A percentile compares a stretch with the other conserved stretches of the same genome.
These are phyloP conservation scores for Colletotrichum lindemuthianum DNA, from an alignment of 2,329 filamentous ascomycete species.

Conservation along the genomic window DNA sequence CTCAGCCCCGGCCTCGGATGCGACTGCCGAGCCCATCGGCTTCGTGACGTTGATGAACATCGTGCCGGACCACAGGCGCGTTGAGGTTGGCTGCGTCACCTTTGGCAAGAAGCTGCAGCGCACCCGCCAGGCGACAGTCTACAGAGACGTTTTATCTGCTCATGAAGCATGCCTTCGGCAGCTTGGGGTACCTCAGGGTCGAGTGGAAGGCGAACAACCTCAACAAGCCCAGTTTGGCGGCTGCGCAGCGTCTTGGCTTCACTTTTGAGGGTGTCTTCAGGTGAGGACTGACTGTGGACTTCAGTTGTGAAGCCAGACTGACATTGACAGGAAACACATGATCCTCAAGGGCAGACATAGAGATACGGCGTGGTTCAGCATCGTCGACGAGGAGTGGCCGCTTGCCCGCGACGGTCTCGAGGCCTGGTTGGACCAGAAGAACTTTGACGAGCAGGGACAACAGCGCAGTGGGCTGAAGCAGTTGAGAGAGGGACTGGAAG, in stretches of 20 bases:
- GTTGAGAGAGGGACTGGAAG: constrained; percentile 37
- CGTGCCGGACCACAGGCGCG: constrained; percentile 54
- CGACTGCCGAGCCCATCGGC: constrained; percentile 50
- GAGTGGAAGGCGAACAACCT: constrained; percentile 73
- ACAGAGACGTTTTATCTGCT: constrained; percentile 69
- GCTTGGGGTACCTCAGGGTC: constrained; percentile 63
- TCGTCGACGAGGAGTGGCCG: constrained; percentile 69
- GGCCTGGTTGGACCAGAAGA: constrained; percentile 62
- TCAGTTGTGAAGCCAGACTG: neutral
- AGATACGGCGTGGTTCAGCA: constrained; percentile 70
- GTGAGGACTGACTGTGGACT: constrained; percentile 33
- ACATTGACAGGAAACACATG: constrained; percentile 61
- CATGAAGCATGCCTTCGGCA: constrained; percentile 62
- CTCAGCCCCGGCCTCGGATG: constrained; percentile 41
- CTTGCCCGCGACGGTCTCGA: constrained; percentile 56
- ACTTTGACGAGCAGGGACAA: constrained; percentile 64
- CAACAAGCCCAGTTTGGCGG: constrained; percentile 63
- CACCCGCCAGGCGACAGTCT: constrained; percentile 64
- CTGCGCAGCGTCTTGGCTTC: constrained; percentile 68
- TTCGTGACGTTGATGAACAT: constrained; percentile 58
- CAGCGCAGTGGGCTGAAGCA: constrained; percentile 59
- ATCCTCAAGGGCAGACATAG: constrained; percentile 65
- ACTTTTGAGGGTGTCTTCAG: constrained; percentile 68
- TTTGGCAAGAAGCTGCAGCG: constrained; percentile 61
- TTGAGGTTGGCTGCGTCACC: constrained; percentile 69